phyloP scores from a whole-genome alignment of 2,329 filamentous ascomycete species.

The Teratosphaeria viscida region DNA sequence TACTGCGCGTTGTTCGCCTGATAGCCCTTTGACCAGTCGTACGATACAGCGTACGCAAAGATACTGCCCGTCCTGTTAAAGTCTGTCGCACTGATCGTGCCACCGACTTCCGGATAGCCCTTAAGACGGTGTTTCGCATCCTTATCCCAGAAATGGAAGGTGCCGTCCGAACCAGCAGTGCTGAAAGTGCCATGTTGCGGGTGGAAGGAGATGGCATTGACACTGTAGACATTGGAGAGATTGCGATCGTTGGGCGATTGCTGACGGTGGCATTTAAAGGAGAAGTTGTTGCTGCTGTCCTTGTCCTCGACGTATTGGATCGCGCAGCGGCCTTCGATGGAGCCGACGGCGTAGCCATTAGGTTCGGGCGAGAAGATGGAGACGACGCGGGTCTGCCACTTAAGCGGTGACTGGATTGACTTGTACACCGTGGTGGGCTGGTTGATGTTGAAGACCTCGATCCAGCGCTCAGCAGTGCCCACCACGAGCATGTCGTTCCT shows the following conservation, averaged over 20 bases:
- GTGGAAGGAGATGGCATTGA: conserved; percentile 98
- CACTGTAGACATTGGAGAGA: conserved; percentile 79
- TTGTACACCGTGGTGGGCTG: conserved; percentile 91
- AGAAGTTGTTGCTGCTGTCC: conserved; percentile 76
- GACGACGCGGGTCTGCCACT: conserved; percentile 94
- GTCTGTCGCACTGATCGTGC: conserved; percentile 80
- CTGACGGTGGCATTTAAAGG: conserved; percentile 97
- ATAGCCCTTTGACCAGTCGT: conserved; percentile 98
- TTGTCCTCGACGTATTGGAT: conserved; percentile 99
- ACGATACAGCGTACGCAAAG: conserved; percentile 63
- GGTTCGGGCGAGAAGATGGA: conserved; percentile 82
- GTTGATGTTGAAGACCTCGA: conserved; percentile 86
- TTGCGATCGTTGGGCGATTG: conserved; percentile 52
- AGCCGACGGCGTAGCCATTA: conserved; percentile 85
- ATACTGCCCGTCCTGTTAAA: conserved; percentile 73
- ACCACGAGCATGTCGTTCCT: conserved; percentile 74
- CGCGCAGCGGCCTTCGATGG: conserved; percentile 91
- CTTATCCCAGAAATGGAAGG: conserved; percentile 91
- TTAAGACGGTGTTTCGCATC: conserved; percentile 44
- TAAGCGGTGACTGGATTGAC: conserved; percentile 86
- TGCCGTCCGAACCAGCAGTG: conserved; percentile 88
- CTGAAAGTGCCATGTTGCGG: conserved; percentile 96
- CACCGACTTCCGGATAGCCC: conserved; percentile 56
- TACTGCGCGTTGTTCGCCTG: conserved; percentile 60
- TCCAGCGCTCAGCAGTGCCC: conserved; percentile 88